Evolutionary conservation across 441 rosid genomes (phyloP).

Genomic region (Brassica hybrid): DNA sequence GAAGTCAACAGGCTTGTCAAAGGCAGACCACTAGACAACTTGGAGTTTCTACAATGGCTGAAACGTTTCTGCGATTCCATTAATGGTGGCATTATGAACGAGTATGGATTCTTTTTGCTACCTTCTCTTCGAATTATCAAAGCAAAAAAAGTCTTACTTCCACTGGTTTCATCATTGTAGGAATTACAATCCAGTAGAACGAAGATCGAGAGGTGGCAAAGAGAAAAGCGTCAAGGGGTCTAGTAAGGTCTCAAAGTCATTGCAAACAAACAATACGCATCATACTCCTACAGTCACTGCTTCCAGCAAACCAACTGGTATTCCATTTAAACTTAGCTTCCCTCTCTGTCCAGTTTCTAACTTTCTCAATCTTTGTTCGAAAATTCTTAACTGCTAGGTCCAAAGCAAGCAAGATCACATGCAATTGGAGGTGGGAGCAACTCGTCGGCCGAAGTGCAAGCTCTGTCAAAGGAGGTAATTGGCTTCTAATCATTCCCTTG

Average conservation of each 20-base stretch:
- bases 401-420: constrained; percentile 58
- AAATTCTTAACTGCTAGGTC: constrained; percentile 45
- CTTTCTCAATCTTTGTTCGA: not conserved
- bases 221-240: constrained; percentile 57
- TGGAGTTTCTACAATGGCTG: constrained; percentile 95
- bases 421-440: constrained; percentile 49
- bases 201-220: constrained; percentile 80
- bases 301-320: constrained; percentile 29
- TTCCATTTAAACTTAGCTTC: constrained; percentile 2
- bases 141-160: constrained; percentile 1
- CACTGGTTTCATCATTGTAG: constrained; percentile 41
- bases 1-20: constrained; percentile 93
- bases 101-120: constrained; percentile 49
- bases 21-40: constrained; percentile 91
- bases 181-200: constrained; percentile 88
- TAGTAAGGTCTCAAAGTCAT: constrained; percentile 68
- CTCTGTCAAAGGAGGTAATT: constrained; percentile 78
- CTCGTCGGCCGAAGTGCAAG: constrained; percentile 58
- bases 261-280: constrained; percentile 70
- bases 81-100: constrained; percentile 94
- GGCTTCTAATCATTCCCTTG: constrained; percentile 1
- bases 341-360: no score
- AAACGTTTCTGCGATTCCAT: constrained; percentile 93
- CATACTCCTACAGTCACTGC: constrained; percentile 50
- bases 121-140: not conserved